Base-by-base conservation (phyloP, 2,329 filamentous ascomycete genomes). In the Epichloe brachyelytri region DNA sequence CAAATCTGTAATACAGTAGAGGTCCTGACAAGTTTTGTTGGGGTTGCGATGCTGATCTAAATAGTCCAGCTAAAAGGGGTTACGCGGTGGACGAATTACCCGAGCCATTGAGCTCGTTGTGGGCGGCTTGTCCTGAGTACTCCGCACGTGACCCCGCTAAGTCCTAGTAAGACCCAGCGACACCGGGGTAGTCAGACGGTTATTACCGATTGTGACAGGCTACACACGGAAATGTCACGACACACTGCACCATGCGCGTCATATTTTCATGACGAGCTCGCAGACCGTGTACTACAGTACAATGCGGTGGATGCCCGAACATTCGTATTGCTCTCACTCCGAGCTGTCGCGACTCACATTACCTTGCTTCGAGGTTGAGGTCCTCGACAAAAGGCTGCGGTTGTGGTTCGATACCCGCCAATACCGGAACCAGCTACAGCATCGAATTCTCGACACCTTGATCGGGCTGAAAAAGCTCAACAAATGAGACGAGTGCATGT, bases 231-330 rank as follows among this genome's bases (percentile, higher is more conserved):
- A 12, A 43, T 38, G 22, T 20, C 49, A 47, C 43, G 33, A 48
- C 50, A 48, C 37, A 20, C 36, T 49, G 34, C 41, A 49, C 41
- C 41, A 49, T 52, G 46, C 46, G 46, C 46, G 50, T 49, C 50
- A 52, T 45, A 45, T 41, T 41, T n/a, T 19, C 38, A 22, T 43
- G 46, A 48, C 38, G 45, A 48, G 39, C 26, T 48, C 20, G 34
- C 46, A 38, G 41, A 36, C 46, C 46, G 26, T 46, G 41, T 44
- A 26, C 46, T 39, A 38, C 46, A 26, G 17, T 19, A 22, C 38
- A 10, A 19, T 19, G 40, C 22, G 17, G 41, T 26, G 14, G 11
- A 36, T 44, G 20, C 14, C 15, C 33, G 19, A 34, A 38, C 39
- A 38, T 30, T 46, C 50, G 39, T 46, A 48, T 46, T 45, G 38